Evolutionary conservation across 257 asterid species (phyloP).

Genomic region (Jacaranda mimosifolia): DNA sequence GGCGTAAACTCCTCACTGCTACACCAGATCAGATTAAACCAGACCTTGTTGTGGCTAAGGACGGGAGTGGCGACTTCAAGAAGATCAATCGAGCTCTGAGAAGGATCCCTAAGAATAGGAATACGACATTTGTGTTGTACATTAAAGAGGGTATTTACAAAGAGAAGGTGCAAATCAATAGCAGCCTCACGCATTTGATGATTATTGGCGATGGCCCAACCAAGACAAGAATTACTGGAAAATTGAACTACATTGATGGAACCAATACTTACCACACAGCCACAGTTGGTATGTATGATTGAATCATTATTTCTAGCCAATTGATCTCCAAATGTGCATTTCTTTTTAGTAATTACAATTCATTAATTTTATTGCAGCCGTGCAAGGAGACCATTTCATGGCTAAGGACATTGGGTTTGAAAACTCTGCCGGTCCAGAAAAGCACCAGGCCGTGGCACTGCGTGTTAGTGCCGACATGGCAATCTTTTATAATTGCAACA

Average conservation of each 20-base stretch:
- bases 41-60: constrained; percentile 63
- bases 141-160: constrained; percentile 70
- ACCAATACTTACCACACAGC: constrained; percentile 65
- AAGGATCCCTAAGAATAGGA: constrained; percentile 43
- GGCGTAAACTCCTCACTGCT: constrained; percentile 49
- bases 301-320: neutral
- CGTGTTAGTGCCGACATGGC: constrained; percentile 76
- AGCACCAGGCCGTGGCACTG: constrained; percentile 89
- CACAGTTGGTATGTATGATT: constrained; percentile 58
- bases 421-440: constrained; percentile 76
- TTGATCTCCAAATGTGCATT: neutral
- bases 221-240: constrained; percentile 79
- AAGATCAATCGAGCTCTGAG: constrained; percentile 59
- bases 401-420: constrained; percentile 84
- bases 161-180: constrained; percentile 57
- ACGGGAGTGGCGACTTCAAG: constrained; percentile 66
- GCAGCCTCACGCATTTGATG: constrained; percentile 45
- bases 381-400: constrained; percentile 70
- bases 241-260: constrained; percentile 65
- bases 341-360: neutral
- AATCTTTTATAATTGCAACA: constrained; percentile 73
- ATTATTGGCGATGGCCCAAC: constrained; percentile 81
- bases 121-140: constrained; percentile 50
- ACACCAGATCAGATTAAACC: constrained; percentile 36
- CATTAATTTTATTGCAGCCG: constrained; percentile 47